Percentiles rank a stretch among this genome's conserved stretches.
Conservation (phyloP, 345 rosid genomes). For the Eucalyptus shirleyi region DNA sequence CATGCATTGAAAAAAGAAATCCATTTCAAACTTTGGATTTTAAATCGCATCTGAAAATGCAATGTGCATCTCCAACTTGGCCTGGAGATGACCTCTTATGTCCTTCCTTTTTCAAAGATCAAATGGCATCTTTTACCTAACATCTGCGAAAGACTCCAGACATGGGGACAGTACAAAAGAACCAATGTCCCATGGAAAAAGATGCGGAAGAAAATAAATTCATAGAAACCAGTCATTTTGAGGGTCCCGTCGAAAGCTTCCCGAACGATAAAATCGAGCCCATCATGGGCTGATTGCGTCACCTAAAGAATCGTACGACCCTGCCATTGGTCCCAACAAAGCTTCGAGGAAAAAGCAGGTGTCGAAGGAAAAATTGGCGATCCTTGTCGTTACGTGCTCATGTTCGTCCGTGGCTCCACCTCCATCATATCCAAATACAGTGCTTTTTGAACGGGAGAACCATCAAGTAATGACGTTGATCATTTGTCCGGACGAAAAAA, state of each 20-base stretch:
- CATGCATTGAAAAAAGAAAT: neutral
- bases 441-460: neutral
- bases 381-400: neutral
- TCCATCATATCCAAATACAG: neutral
- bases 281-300: neutral
- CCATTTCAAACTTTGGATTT: neutral
- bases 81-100: neutral
- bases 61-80: neutral
- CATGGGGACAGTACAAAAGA: neutral
- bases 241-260: neutral
- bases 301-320: neutral
- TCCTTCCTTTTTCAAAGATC: neutral
- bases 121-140: neutral
- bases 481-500: neutral
- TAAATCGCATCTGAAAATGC: neutral
- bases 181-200: neutral
- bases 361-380: neutral
- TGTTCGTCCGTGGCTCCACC: neutral
- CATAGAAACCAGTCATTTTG: neutral
- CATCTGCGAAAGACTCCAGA: neutral
- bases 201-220: neutral
- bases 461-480: neutral
- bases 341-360: neutral
- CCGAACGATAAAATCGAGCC: neutral
- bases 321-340: neutral